A percentile compares a stretch with the other conserved stretches of the same genome.
phyloP scores from a whole-genome alignment of 1,284 basidiomycete species.

The Sanghuangporus sanghuang region DNA sequence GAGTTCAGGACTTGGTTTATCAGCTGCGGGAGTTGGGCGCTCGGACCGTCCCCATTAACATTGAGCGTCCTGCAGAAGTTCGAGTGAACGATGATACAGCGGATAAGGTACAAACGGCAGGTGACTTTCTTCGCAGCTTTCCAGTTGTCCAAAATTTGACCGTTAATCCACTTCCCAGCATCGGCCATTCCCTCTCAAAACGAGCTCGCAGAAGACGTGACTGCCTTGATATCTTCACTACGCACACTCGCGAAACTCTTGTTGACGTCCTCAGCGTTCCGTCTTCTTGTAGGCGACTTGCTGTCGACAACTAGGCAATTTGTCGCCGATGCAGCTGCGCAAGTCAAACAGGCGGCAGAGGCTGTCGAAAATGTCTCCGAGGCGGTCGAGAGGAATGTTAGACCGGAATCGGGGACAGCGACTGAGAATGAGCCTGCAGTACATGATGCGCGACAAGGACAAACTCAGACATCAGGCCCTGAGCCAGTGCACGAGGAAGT shows the following conservation, averaged over 20 bases:
- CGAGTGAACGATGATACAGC: neutral
- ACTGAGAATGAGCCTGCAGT: slow-evolving; percentile 14
- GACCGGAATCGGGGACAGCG: slow-evolving; percentile 12
- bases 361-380: slow-evolving; percentile 24
- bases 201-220: slow-evolving; percentile 34
- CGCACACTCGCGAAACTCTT: slow-evolving; percentile 22
- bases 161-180: neutral
- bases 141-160: neutral
- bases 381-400: slow-evolving; percentile 21
- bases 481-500: slow-evolving; percentile 14
- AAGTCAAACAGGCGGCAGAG: slow-evolving; percentile 29
- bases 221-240: slow-evolving; percentile 17
- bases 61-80: slow-evolving; percentile 21
- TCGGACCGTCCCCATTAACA: slow-evolving; percentile 19
- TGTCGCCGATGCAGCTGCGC: slow-evolving; percentile 31
- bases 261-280: slow-evolving; percentile 40
- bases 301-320: slow-evolving; percentile 27
- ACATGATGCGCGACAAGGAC: neutral
- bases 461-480: neutral
- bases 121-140: neutral
- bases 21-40: slow-evolving; percentile 26
- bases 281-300: slow-evolving; percentile 33
- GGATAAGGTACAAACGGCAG: neutral
- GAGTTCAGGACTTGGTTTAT: slow-evolving; percentile 39
- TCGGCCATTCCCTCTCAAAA: slow-evolving; percentile 24